phyloP scores from a whole-genome alignment of 495 filamentous ascomycete genomes.

The Podospora didyma region DNA sequence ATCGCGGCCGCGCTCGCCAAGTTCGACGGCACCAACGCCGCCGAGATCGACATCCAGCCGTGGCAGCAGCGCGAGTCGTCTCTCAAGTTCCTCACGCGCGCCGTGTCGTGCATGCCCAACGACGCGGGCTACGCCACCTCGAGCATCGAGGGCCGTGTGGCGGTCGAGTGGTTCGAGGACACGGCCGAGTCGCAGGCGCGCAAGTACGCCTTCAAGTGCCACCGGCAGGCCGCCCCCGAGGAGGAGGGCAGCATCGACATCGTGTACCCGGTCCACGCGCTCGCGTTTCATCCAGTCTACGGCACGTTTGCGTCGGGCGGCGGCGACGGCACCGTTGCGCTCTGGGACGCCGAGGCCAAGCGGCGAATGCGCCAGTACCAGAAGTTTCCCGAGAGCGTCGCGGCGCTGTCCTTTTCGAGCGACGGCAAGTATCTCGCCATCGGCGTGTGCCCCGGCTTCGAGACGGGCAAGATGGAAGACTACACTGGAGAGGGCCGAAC shows the following conservation, averaged over 20 bases:
- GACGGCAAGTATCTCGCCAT: conserved; percentile 83
- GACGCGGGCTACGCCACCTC: conserved; percentile 86
- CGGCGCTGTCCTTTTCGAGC: conserved; percentile 67
- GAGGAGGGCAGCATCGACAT: conserved; percentile 68
- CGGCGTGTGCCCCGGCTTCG: conserved; percentile 84
- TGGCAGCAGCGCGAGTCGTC: conserved; percentile 89
- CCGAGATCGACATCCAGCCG: conserved; percentile 56
- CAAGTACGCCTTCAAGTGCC: conserved; percentile 99
- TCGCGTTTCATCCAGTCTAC: conserved; percentile 85
- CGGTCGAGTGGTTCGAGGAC: conserved; percentile 96
- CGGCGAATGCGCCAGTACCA: conserved; percentile 87
- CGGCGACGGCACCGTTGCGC: conserved; percentile 87
- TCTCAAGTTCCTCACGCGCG: conserved; percentile 92
- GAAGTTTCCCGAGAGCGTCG: conserved; percentile 72
- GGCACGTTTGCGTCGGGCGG: conserved; percentile 93
- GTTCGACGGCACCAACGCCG: conserved; percentile 13
- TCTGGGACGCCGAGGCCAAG: conserved; percentile 95
- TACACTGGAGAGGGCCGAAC: conserved; percentile 64
- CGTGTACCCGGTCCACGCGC: conserved; percentile 91
- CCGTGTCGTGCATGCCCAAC: conserved; percentile 94
- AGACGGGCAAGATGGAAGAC: conserved; percentile 83
- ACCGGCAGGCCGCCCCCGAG: conserved; percentile 59
- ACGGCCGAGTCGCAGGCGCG: conserved; percentile 75
- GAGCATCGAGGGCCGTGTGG: conserved; percentile 88
- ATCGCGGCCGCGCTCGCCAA: conserved; percentile 55